Evolutionary conservation across 2,329 filamentous ascomycete species (phyloP).

Genomic region (Colletotrichum higginsianum): DNA sequence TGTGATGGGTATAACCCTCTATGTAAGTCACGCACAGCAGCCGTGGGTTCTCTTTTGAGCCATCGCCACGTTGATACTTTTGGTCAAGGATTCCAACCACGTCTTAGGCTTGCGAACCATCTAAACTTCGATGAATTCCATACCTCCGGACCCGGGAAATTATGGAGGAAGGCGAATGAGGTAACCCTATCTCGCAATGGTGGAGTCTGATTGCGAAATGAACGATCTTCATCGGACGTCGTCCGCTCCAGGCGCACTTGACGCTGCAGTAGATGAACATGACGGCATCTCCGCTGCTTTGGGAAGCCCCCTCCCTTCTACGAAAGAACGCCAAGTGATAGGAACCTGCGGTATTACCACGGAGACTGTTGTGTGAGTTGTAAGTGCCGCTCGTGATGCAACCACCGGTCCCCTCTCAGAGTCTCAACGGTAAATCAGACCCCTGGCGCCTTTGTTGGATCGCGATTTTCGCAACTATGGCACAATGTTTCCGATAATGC

Average conservation of each 20-base stretch:
- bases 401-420: not conserved
- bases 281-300: no score
- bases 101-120: not conserved
- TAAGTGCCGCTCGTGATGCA: not conserved
- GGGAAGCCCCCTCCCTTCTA: not conserved
- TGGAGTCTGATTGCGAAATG: conserved; percentile 30
- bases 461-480: conserved; percentile 17
- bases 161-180: not conserved
- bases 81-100: not conserved
- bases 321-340: not conserved
- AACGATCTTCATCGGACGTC: conserved; percentile 18
- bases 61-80: no score
- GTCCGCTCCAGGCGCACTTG: conserved; percentile 9
- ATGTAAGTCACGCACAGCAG: no score
- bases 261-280: not conserved
- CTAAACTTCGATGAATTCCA: not conserved
- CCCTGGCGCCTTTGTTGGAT: not conserved
- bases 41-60: no score
- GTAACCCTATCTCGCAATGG: conserved; percentile 32
- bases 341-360: not conserved
- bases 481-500: conserved; percentile 6
- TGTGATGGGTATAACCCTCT: no score
- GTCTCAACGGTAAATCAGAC: not conserved
- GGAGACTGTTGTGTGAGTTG: not conserved
- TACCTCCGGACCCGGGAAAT: conserved; percentile 9